Base-by-base conservation (phyloP, 2,329 filamentous ascomycete species). In the Diaporthe helianthi region DNA sequence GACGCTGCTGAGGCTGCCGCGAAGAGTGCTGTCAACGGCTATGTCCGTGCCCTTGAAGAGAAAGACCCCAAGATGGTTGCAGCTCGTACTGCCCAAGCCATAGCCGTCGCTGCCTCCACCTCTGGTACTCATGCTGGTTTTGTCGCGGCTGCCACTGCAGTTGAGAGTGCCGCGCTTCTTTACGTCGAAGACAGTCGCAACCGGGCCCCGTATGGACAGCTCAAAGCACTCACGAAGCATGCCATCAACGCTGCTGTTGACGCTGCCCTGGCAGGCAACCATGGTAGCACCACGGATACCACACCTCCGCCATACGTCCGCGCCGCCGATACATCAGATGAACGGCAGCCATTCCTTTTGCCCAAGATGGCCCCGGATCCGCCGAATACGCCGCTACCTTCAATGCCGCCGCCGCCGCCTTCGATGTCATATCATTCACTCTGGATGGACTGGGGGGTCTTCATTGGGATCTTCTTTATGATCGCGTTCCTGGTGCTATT, bases 151-250 rank as follows among this genome's bases (percentile, higher is more conserved):
- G 58, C 47, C 8, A 61, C 41, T 29, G 41, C 41, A 7, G 58
- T 9, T 15, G 58, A 61, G 41, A 47, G 19, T 7, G 0, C 1
- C 9, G 41, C 41, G 17, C 15, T 22, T 8, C 41, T 61, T 22
- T 0, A n/a, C 4, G 3, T 22, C 2, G 55, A 47, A 9, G 41
- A n/a, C 15, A 0, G 0, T 5, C 38, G 54, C 26, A 12, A 22
- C 3, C 0, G 0, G 1, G n/a, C 1, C 17, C 19, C 15, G 0
- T 1, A 4, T 17, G 19, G 15, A 1, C 19, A 15, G 9, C 1
- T 3, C 10, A 9, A 4, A 12, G 1, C 0, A 3, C 41, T 12
- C 26, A 0, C 2, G 3, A 7, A 13, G 19, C 15, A 33, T 13
- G 24, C 55, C 0, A 9, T 61, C 22, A 12, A 7, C 2, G 6